Evolutionary conservation across 345 rosid genomes (phyloP).

Genomic region (Eucalyptus leucophloia): DNA sequence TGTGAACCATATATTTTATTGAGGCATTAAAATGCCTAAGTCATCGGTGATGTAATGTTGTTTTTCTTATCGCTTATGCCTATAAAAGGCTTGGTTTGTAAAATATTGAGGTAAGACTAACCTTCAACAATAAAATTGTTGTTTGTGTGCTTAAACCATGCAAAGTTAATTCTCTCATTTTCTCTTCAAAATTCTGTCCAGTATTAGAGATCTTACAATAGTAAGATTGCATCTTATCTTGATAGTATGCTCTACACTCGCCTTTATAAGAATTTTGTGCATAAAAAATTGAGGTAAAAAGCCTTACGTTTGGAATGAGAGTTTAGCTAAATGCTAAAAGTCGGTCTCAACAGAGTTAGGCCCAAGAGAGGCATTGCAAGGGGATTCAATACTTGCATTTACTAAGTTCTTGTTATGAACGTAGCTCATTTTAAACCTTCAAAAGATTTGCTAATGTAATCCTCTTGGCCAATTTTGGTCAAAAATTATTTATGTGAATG

Average conservation of each 20-base stretch:
- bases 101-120: too few species aligned
- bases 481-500: rapidly evolving
- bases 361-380: background rate
- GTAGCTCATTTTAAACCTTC: too few species aligned
- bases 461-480: background rate
- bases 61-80: background rate
- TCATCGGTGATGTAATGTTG: too few species aligned
- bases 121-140: too few species aligned
- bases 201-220: background rate
- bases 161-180: background rate
- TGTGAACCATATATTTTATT: too few species aligned
- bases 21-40: too few species aligned
- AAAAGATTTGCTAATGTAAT: background rate
- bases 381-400: background rate
- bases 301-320: background rate
- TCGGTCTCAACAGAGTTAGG: background rate
- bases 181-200: too few species aligned
- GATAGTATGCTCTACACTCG: too few species aligned
- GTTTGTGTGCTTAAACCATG: background rate
- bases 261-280: too few species aligned
- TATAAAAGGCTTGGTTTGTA: too few species aligned
- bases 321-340: too few species aligned
- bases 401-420: background rate
- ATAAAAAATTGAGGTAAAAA: background rate
- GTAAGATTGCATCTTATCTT: background rate